These are phyloP conservation scores for Coniochaeta hoffmannii DNA, from an alignment of 2,329 filamentous ascomycete species.

Conservation along the genomic window DNA sequence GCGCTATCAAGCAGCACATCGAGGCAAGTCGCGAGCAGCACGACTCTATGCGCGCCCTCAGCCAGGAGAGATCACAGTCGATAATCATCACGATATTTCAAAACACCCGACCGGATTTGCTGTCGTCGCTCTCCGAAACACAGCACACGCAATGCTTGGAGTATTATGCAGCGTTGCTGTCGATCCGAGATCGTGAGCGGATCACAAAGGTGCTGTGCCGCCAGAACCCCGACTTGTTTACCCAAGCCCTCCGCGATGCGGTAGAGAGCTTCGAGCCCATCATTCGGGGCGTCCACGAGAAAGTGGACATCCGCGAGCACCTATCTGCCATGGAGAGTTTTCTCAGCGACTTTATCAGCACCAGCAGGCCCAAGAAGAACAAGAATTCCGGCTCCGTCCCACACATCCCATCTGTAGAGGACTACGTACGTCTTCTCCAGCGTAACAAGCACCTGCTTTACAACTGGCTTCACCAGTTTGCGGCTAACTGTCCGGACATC, in stretches of 20 bases:
- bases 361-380: constrained; percentile 36
- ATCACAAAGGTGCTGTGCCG: constrained; percentile 61
- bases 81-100: constrained; percentile 62
- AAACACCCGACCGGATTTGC: constrained; percentile 35
- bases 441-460: constrained; percentile 58
- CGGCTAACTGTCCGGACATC: constrained; percentile 59
- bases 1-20: constrained; percentile 53
- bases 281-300: constrained; percentile 63
- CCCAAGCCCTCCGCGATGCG: constrained; percentile 55
- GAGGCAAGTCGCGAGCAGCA: constrained; percentile 46
- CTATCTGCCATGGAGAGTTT: constrained; percentile 61
- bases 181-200: constrained; percentile 65
- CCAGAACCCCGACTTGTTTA: constrained; percentile 65
- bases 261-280: constrained; percentile 67
- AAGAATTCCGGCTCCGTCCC: constrained; percentile 19
- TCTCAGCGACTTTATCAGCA: constrained; percentile 62
- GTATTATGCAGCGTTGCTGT: constrained; percentile 64
- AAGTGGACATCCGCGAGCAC: constrained; percentile 63
- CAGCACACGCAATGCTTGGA: constrained; percentile 60
- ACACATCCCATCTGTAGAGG: constrained; percentile 55
- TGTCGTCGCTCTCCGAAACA: constrained; percentile 41
- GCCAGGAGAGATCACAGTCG: constrained; percentile 42
- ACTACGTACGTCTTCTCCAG: constrained; percentile 61
- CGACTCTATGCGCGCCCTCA: constrained; percentile 49
- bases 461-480: constrained; percentile 63